phyloP scores from a whole-genome alignment of 306 rosid species.

The Sicyos edulis region DNA sequence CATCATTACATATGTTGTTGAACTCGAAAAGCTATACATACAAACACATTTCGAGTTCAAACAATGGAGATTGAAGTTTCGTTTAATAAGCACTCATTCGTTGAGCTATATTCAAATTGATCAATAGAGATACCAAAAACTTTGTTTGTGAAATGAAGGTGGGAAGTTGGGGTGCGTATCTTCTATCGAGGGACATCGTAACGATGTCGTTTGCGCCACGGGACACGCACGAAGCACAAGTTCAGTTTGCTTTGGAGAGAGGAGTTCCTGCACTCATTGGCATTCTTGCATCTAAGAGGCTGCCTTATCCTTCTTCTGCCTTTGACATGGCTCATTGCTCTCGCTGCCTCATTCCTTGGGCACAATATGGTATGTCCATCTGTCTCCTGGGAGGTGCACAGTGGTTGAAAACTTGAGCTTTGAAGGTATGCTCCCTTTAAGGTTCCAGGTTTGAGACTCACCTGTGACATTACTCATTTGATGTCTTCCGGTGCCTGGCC shows the following conservation, averaged over 20 bases:
- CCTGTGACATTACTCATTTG: too few species aligned
- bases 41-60: too few species aligned
- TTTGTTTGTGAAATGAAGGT: conserved; percentile 31
- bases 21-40: too few species aligned
- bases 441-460: too few species aligned
- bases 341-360: conserved; percentile 67
- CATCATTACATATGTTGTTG: too few species aligned
- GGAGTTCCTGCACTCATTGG: conserved; percentile 69
- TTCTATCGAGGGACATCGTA: conserved; percentile 42
- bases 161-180: conserved; percentile 71
- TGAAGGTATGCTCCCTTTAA: too few species aligned
- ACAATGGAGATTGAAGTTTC: too few species aligned
- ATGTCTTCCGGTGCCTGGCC: too few species aligned
- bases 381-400: too few species aligned
- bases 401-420: too few species aligned
- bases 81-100: too few species aligned
- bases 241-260: conserved; percentile 66
- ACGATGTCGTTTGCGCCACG: conserved; percentile 65
- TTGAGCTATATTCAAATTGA: too few species aligned
- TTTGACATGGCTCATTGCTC: conserved; percentile 78
- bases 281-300: conserved; percentile 52
- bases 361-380: conserved; percentile 23
- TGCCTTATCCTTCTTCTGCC: conserved; percentile 56
- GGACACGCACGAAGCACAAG: conserved; percentile 71
- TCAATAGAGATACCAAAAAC: neutral